A percentile compares a stretch with the other conserved stretches of the same genome.
phyloP scores from a whole-genome alignment of 306 rosid genomes.

The Castanopsis chinensis region DNA sequence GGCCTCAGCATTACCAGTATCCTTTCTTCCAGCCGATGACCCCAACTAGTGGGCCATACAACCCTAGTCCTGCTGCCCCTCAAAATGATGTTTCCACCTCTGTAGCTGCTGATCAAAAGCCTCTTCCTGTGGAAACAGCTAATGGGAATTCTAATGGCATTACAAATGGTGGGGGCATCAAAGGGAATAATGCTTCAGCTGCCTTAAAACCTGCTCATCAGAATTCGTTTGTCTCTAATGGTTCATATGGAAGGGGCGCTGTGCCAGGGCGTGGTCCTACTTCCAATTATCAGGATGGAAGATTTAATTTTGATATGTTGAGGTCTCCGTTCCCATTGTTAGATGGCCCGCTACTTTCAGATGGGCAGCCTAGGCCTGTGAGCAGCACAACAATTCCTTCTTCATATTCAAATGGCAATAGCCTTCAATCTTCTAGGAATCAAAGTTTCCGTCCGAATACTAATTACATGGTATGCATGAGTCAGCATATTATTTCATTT shows the following conservation, averaged over 20 bases:
- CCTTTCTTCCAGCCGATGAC: conserved; percentile 86
- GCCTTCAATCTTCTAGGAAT: conserved; percentile 56
- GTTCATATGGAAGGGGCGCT: conserved; percentile 44
- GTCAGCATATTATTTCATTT: not conserved
- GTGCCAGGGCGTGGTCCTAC: conserved; percentile 65
- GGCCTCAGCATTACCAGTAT: conserved; percentile 93
- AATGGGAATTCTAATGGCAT: conserved; percentile 65
- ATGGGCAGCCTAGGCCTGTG: conserved; percentile 82
- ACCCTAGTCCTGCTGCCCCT: conserved; percentile 39
- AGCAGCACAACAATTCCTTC: conserved; percentile 50
- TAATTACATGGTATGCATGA: conserved; percentile 63
- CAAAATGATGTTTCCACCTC: conserved; percentile 69
- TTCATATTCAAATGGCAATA: conserved; percentile 54
- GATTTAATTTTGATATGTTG: conserved; percentile 63
- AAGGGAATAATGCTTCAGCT: conserved; percentile 52
- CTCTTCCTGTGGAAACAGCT: conserved; percentile 56
- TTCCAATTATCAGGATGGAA: conserved; percentile 83
- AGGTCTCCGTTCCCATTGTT: conserved; percentile 65
- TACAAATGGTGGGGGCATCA: conserved; percentile 43
- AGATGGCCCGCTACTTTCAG: conserved; percentile 70
- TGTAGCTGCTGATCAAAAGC: conserved; percentile 67
- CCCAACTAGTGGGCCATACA: conserved; percentile 70
- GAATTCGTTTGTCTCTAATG: conserved; percentile 37
- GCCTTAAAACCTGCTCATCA: conserved; percentile 39
- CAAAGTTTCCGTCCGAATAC: conserved; percentile 70